Evolutionary conservation across 768 basidiomycete genomes (phyloP).

Genomic region (Royoungia palumana): DNA sequence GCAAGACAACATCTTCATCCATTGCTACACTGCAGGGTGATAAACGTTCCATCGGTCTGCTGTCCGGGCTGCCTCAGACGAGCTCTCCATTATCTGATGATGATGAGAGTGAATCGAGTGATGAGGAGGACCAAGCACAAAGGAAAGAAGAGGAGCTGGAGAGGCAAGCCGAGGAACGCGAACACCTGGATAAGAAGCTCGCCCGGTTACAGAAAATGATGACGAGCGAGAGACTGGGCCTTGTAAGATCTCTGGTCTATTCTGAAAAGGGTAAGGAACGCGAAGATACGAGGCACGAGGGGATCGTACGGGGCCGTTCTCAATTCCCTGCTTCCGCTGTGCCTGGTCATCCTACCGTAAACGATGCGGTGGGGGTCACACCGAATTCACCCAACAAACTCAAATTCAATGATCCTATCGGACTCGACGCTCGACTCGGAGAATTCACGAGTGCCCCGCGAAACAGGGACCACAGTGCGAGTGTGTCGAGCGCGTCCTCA

Average conservation of each 20-base stretch:
- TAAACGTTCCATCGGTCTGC: slow-evolving; percentile 24
- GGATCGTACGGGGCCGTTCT: slow-evolving; percentile 44
- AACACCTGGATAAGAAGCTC: slow-evolving; percentile 63
- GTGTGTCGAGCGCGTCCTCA: slow-evolving; percentile 70
- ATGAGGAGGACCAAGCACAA: slow-evolving; percentile 53
- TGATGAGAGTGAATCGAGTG: slow-evolving; percentile 52
- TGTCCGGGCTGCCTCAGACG: slow-evolving; percentile 35
- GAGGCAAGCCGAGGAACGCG: slow-evolving; percentile 62
- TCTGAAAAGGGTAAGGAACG: slow-evolving; percentile 38
- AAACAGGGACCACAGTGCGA: slow-evolving; percentile 60
- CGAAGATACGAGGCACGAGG: slow-evolving; percentile 16
- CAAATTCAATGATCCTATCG: slow-evolving; percentile 13
- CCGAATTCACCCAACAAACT: slow-evolving; percentile 31
- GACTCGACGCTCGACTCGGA: slow-evolving; percentile 35
- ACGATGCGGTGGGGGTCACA: slow-evolving; percentile 7
- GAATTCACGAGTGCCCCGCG: slow-evolving; percentile 33
- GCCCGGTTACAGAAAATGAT: slow-evolving; percentile 67
- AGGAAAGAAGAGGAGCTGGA: slow-evolving; percentile 69
- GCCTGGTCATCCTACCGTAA: slow-evolving; percentile 1
- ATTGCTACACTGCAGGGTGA: slow-evolving; percentile 64
- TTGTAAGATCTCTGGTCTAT: slow-evolving; percentile 44
- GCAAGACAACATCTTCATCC: slow-evolving; percentile 65
- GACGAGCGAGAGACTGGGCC: slow-evolving; percentile 68
- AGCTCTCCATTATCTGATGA: slow-evolving; percentile 52
- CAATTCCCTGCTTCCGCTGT: slow-evolving; percentile 18